Evolutionary conservation across 495 filamentous ascomycete species (phyloP), one percentile per base, ranked within the genome.

Genomic region (Pyrenula massariospora): DNA sequence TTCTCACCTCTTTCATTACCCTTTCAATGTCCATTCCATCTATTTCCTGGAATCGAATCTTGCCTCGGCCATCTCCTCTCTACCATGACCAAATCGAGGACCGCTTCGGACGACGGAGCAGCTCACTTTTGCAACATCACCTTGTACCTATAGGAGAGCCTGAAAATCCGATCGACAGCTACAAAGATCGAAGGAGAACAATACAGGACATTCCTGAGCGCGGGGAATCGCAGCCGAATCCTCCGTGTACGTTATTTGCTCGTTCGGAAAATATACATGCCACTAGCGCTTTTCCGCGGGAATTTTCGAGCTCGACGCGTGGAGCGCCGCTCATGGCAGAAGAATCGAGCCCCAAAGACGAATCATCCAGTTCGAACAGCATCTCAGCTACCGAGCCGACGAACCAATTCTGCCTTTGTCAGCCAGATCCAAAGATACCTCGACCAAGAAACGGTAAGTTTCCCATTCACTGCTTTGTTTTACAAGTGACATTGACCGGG

Each of bases 361-460:
- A 73, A 24, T 62, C 67, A n/a, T 66, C 65, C 36, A 66, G 70
- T n/a, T 23, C 56, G 57, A 50, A 55, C 52, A 56, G 54, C 59
- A 54, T 48, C 68, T n/a, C 63, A 15, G 69, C 57, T 52, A 57
- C 52, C 53, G 64, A 62, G 52, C 54, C 56, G 59, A 58, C 62
- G 10, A 53, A 59, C 20, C 78, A 80, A 54, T 82, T 96, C 57
- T 98, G 93, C 74, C 81, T 96, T 62, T 98, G 93, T 70, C 88
- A 94, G 60, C 89, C 89, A 22, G 88, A 89, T 60, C 89, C 90
- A 3, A 95, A 96, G 70, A 89, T 97, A 54, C 93, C 93, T 23
- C 75, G 93, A 62, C 93, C 93, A 55, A 83, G 93, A 65, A 98
- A 98, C 76, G 90, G 93, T 97, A 79, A 71, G 89, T 82, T 58